phyloP scores from a whole-genome alignment of 306 rosid genomes.

The Prosopis cineraria region DNA sequence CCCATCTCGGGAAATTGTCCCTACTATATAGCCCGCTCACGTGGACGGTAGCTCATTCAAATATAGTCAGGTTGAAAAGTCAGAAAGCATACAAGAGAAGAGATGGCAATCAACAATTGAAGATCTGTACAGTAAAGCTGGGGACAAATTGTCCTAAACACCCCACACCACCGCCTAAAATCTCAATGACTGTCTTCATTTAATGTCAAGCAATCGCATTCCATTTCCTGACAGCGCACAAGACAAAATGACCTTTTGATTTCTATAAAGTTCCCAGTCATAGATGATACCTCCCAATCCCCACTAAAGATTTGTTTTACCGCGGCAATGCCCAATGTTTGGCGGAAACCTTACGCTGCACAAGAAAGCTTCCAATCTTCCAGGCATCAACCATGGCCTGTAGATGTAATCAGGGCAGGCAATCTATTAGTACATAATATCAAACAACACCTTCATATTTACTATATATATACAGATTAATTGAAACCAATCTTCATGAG shows the following conservation, averaged over 20 bases:
- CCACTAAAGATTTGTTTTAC: conserved; percentile 29
- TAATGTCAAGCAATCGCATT: conserved; percentile 26
- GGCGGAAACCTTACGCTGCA: conserved; percentile 18
- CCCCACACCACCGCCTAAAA: conserved; percentile 31
- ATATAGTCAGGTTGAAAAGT: conserved; percentile 7
- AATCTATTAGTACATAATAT: background rate
- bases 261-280: conserved; percentile 22
- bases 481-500: background rate
- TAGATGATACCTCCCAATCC: conserved; percentile 30
- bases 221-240: conserved; percentile 32
- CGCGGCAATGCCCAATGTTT: conserved; percentile 24
- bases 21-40: background rate
- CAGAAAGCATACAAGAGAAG: conserved; percentile 9
- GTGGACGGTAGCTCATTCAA: background rate
- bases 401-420: background rate
- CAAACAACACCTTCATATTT: background rate
- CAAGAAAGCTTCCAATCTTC: background rate
- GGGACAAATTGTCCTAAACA: conserved; percentile 24
- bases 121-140: conserved; percentile 42
- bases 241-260: conserved; percentile 21
- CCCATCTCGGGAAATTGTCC: background rate
- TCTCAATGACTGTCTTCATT: conserved; percentile 24
- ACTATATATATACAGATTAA: background rate
- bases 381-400: background rate
- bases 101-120: conserved; percentile 24